phyloP scores from a whole-genome alignment of 2,329 filamentous ascomycete genomes.

The Blumeria hordei region DNA sequence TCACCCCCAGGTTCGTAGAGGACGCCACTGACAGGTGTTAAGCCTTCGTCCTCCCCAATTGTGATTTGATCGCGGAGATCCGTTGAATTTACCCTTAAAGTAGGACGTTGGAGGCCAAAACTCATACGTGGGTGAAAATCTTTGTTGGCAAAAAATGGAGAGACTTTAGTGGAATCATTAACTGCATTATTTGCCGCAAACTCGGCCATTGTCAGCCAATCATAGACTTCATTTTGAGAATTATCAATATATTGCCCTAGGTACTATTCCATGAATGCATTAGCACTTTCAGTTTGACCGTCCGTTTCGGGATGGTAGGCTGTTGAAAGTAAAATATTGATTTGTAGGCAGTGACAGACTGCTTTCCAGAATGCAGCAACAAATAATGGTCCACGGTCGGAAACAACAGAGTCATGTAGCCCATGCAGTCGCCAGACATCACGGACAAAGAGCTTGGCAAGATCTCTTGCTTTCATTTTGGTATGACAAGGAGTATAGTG shows the following conservation, averaged over 20 bases:
- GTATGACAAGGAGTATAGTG: no score
- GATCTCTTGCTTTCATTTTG: no score
- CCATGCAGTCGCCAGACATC: not conserved
- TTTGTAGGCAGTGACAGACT: slow-evolving; percentile 1
- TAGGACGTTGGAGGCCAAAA: no score
- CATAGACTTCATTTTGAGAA: slow-evolving; percentile 5
- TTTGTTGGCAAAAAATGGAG: slow-evolving; percentile 5
- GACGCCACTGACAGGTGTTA: no score
- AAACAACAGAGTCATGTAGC: slow-evolving; percentile 2
- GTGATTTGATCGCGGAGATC: no score
- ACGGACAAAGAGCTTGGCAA: no score
- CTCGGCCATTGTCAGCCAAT: slow-evolving; percentile 5
- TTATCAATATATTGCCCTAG: slow-evolving; percentile 4
- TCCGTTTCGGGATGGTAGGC: slow-evolving; percentile 4
- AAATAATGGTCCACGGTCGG: slow-evolving; percentile 5
- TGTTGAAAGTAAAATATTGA: not conserved
- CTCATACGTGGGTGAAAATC: slow-evolving; percentile 1
- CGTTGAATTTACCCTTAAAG: no score
- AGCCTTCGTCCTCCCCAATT: no score
- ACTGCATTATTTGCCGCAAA: slow-evolving; percentile 5
- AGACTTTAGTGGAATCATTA: slow-evolving; percentile 3
- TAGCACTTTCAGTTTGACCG: slow-evolving; percentile 4
- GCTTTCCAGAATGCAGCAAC: slow-evolving; percentile 4
- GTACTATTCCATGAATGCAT: slow-evolving; percentile 3
- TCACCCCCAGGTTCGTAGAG: no score